Conservation (phyloP, 2,329 filamentous ascomycete genomes). For the Scytalidium sp. region DNA sequence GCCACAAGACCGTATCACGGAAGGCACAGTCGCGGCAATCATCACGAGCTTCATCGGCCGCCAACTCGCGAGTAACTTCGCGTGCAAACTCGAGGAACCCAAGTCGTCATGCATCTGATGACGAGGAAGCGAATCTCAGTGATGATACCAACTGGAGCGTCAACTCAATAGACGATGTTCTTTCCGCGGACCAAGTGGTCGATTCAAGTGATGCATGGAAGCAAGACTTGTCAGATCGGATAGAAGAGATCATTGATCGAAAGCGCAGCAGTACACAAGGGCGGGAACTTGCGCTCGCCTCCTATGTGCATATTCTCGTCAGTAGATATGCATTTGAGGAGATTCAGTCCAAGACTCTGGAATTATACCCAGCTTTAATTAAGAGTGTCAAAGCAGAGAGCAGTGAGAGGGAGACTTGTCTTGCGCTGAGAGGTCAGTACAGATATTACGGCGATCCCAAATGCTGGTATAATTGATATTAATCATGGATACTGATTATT, state of each 20-base stretch:
- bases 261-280: slow-evolving; percentile 65
- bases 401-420: slow-evolving; percentile 59
- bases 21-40: slow-evolving; percentile 48
- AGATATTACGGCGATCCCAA: not conserved
- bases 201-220: slow-evolving; percentile 53
- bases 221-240: slow-evolving; percentile 52
- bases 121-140: slow-evolving; percentile 48
- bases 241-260: slow-evolving; percentile 64
- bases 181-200: slow-evolving; percentile 42
- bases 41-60: slow-evolving; percentile 45
- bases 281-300: slow-evolving; percentile 55
- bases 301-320: slow-evolving; percentile 58
- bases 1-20: slow-evolving; percentile 55
- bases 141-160: slow-evolving; percentile 51
- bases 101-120: slow-evolving; percentile 50
- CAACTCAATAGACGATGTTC: slow-evolving; percentile 48
- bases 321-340: slow-evolving; percentile 60
- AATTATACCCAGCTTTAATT: slow-evolving; percentile 57
- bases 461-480: not conserved
- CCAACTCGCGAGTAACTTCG: slow-evolving; percentile 32
- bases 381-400: slow-evolving; percentile 62
- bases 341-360: slow-evolving; percentile 48
- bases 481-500: slow-evolving; percentile 5
- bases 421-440: slow-evolving; percentile 55
- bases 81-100: slow-evolving; percentile 43